Evolutionary conservation across 129 eudicot species (phyloP), one percentile per base, ranked within the genome.

Genomic region (Chrysanthemum lavandulifolium): DNA sequence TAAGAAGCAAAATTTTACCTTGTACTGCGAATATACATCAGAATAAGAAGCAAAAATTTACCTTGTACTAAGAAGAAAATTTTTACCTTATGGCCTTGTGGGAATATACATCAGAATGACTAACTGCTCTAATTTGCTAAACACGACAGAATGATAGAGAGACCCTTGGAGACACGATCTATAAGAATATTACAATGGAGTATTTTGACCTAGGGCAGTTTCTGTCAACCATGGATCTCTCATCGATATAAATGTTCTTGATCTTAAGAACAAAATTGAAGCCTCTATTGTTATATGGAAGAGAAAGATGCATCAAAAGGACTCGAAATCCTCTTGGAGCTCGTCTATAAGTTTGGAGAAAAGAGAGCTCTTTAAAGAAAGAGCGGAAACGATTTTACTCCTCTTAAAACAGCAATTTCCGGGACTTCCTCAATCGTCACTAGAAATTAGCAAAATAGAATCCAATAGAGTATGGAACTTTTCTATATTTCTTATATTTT

Each of bases 251-350:
- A 78, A 69, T 49, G 87, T 86, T 45, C 87, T 91, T 45, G 92
- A 91, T 75, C 87, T 91, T 50, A 88, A 91, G 86, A 86, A 91
- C 82, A 91, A 88, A 74, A 88, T 91, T 25, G 96, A 91, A 79
- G 97, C 97, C 57, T 91, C 97, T 6, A 86, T 88, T 13, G 92
- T 88, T 62, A 91, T 91, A 45, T 86, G 97, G 97, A 86, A 88
- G 65, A 76, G 96, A 73, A 91, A 88, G 76, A 86, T 91, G 97
- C 2, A 78, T 60, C 81, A 80, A 19, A 91, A 91, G 70, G 97
- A 91, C 71, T 75, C 73, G 0, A 91, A 91, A 19, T 82, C 96
- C 45, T 62, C 84, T 7, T 91, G 97, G 97, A 89, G 96, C 50
- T 78, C 87, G 60, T 75, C 84, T 2, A 72, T 91, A 72, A 88